These are phyloP conservation scores for Corylus avellana DNA, from an alignment of 306 rosid species.

Conservation along the genomic window DNA sequence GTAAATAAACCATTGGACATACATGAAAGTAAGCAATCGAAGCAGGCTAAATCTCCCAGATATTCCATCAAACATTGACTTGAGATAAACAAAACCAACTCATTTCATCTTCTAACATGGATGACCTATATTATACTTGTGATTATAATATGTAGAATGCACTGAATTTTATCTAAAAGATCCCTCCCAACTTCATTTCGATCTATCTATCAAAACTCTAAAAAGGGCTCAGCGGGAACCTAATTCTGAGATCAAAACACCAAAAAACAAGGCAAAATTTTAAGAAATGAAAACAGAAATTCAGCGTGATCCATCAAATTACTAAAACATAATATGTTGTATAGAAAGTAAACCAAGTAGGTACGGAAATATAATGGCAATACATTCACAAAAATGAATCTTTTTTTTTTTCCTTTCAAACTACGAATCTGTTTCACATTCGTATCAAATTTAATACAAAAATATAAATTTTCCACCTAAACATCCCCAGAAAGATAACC, in stretches of 20 bases:
- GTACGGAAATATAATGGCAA: too few species aligned
- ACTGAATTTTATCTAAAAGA: not conserved
- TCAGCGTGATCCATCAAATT: not conserved
- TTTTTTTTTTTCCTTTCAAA: too few species aligned
- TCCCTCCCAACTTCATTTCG: too few species aligned
- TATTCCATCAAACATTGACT: conserved; percentile 1
- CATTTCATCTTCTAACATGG: not conserved
- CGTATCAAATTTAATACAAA: not conserved
- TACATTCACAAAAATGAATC: too few species aligned
- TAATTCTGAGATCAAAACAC: not conserved
- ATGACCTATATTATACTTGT: not conserved
- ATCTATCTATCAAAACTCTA: too few species aligned
- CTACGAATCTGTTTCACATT: too few species aligned
- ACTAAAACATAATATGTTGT: too few species aligned
- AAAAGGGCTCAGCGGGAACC: not conserved
- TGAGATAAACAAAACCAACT: not conserved
- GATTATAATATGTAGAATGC: not conserved
- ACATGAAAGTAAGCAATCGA: not conserved
- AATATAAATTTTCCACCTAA: not conserved
- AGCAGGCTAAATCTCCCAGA: not conserved
- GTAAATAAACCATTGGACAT: not conserved
- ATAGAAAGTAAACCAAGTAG: too few species aligned
- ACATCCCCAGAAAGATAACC: not conserved
- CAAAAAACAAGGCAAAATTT: not conserved
- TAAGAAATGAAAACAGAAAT: not conserved